A percentile compares a stretch with the other conserved stretches of the same genome.
Conservation (phyloP, 305 asterid species). For the Euphrasia arctica region DNA sequence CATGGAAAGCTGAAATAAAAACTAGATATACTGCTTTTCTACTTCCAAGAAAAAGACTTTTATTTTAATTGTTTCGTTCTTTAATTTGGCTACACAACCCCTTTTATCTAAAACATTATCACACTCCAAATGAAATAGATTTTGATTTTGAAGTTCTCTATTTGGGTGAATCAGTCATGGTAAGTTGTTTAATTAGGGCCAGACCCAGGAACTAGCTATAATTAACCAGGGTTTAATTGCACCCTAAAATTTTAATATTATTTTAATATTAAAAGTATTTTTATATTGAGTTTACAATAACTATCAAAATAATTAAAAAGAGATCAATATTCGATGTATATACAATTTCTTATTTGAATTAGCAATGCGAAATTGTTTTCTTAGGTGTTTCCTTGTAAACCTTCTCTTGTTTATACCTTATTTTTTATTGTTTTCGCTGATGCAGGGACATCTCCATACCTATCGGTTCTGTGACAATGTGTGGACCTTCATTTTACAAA, state of each 20-base stretch:
- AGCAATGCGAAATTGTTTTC: not conserved
- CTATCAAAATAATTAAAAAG: too few species aligned
- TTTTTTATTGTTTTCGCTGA: constrained; percentile 5
- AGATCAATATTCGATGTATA: too few species aligned
- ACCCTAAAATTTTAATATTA: too few species aligned
- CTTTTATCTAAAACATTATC: not conserved
- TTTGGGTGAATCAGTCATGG: constrained; percentile 3
- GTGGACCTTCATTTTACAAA: constrained; percentile 96
- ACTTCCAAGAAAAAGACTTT: constrained; percentile 1
- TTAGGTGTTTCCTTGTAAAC: not conserved
- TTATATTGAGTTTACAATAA: too few species aligned
- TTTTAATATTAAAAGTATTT: too few species aligned
- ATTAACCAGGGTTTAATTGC: not conserved
- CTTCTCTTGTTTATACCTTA: not conserved
- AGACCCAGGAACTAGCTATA: not conserved
- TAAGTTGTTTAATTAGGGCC: constrained; percentile 5
- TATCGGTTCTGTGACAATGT: constrained; percentile 97
- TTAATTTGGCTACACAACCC: not conserved
- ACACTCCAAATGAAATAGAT: not conserved
- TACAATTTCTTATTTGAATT: too few species aligned
- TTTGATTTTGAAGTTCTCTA: constrained; percentile 1
- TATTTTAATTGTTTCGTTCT: not conserved
- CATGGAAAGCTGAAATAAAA: not conserved
- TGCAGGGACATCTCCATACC: constrained; percentile 98
- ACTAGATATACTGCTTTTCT: not conserved